Conservation (phyloP, 2,329 filamentous ascomycete species). For the Blumeria graminis region DNA sequence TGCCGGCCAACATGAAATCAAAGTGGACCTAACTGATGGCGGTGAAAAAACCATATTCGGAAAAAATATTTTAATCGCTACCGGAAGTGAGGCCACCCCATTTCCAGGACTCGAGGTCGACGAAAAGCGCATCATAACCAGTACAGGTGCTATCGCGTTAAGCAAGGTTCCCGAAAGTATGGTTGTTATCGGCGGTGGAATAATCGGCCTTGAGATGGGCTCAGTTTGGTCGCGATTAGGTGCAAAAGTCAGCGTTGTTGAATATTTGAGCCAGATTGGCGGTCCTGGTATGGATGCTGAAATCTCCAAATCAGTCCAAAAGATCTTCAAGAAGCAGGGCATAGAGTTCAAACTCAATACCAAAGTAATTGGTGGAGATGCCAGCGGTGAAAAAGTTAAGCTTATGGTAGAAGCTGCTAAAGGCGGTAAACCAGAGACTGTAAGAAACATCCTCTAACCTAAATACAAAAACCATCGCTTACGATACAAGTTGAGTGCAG, state of each 20-base stretch:
- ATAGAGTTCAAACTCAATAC: constrained; percentile 97
- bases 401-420: constrained; percentile 79
- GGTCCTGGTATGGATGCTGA: constrained; percentile 93
- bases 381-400: constrained; percentile 51
- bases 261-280: constrained; percentile 89
- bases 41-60: constrained; percentile 67
- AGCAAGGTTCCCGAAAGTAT: constrained; percentile 85
- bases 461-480: constrained; percentile 1
- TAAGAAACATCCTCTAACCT: constrained; percentile 20
- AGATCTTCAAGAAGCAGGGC: constrained; percentile 86
- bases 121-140: constrained; percentile 92
- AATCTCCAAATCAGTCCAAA: constrained; percentile 75
- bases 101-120: constrained; percentile 93
- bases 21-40: constrained; percentile 72
- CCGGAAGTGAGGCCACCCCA: constrained; percentile 80
- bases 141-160: constrained; percentile 78
- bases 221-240: constrained; percentile 94
- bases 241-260: constrained; percentile 85
- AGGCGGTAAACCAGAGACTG: constrained; percentile 81
- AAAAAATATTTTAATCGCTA: constrained; percentile 98
- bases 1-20: constrained; percentile 71
- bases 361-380: constrained; percentile 76
- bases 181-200: constrained; percentile 92
- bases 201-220: constrained; percentile 95
- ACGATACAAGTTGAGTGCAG: constrained; percentile 52